Evolutionary conservation across 169 alveolate genomes (phyloP), one percentile per base, ranked within the genome.

Genomic region (Eimeria mitis): DNA sequence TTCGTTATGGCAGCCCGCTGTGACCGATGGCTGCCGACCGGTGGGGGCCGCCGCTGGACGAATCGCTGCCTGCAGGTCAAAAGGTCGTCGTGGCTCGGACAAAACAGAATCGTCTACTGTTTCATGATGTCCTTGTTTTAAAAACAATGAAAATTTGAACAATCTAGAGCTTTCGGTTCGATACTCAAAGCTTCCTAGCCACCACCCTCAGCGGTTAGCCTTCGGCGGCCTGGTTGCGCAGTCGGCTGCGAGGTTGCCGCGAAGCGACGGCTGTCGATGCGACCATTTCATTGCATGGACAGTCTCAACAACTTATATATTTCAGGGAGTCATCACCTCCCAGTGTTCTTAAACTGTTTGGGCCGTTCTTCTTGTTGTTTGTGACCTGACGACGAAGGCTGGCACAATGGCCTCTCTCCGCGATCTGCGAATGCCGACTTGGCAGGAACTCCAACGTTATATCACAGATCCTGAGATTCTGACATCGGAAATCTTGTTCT

Each of bases 401-500:
- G 96, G 68, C 56, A 91, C 84, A 49, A 94, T 94, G 96, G 92
- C 96, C 78, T 79, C 89, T 49, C 87, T 94, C 47, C 96, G 90
- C 84, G 94, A 94, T 63, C 56, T 94, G 73, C 96, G 96, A 11
- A 81, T 97, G 96, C 97, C 97, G 54, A 90, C 97, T 65, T 97
- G 98, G 98, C 98, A 95, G 63, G 97, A 98, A 73, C 94, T 98
- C 96, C 97, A 98, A 95, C 96, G 98, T 65, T 98, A 97, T 96
- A 95, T 97, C 89, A 97, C 97, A 84, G 98, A 98, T 95, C 99
- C 99, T 61, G 98, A 97, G 88, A 96, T 98, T 68, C 88, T 98
- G 52, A 98, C 99, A n/a, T 96, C 98, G n/a, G 99, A 98, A 95
- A 95, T 95, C 91, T 91, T 98, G 87, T 98, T 98, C 95, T 97